Evolutionary conservation across 1,284 basidiomycete genomes (phyloP).

Genomic region (Microstroma glucosiphilum): DNA sequence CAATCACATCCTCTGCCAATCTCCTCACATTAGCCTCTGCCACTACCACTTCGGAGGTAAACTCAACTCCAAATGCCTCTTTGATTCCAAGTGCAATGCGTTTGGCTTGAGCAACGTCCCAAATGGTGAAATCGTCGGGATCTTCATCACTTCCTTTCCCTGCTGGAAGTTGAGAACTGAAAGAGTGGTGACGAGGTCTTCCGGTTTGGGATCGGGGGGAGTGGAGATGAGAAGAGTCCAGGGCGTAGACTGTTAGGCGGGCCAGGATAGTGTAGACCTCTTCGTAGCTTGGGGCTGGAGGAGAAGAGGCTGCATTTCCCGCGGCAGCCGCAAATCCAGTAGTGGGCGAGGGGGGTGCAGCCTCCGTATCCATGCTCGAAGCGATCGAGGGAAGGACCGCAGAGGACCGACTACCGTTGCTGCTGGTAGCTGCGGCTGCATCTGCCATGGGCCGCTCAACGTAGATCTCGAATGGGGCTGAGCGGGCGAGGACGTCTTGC

Average conservation of each 20-base stretch:
- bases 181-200: not conserved
- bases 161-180: not conserved
- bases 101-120: slow-evolving; percentile 79
- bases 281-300: slow-evolving; percentile 15
- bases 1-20: slow-evolving; percentile 69
- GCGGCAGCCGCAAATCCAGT: too few relatives aligned
- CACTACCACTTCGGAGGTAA: slow-evolving; percentile 79
- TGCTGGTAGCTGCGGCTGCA: not conserved
- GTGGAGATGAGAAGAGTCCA: slow-evolving; percentile 75
- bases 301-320: too few relatives aligned
- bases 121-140: slow-evolving; percentile 88
- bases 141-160: slow-evolving; percentile 53
- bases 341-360: too few relatives aligned
- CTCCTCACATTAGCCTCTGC: slow-evolving; percentile 83
- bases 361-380: too few relatives aligned
- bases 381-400: too few relatives aligned
- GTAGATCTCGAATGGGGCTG: slow-evolving; percentile 78
- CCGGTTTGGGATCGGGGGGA: slow-evolving; percentile 61
- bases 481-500: slow-evolving; percentile 84
- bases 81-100: slow-evolving; percentile 72
- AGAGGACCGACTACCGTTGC: not conserved
- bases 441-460: slow-evolving; percentile 11
- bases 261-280: slow-evolving; percentile 59
- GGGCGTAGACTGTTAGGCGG: slow-evolving; percentile 70
- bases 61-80: slow-evolving; percentile 77